These are phyloP conservation scores for Rhodotorula sp. DNA, from an alignment of 1,284 basidiomycete genomes.

Conservation along the genomic window DNA sequence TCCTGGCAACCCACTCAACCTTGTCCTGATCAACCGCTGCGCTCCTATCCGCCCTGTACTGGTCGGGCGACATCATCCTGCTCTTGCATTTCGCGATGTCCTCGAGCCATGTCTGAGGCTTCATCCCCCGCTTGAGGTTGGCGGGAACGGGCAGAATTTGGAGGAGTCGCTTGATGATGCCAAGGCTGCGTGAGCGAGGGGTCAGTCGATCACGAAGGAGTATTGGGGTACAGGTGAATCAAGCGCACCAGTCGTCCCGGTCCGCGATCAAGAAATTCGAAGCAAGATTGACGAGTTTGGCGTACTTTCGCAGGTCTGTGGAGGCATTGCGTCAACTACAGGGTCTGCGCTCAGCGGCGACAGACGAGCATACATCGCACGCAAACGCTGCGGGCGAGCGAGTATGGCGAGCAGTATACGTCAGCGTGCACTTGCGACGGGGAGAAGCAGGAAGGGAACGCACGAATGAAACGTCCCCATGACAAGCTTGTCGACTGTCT, in stretches of 20 bases:
- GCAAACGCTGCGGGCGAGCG: not conserved
- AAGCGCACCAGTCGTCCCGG: slow-evolving; percentile 69
- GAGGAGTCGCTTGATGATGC: slow-evolving; percentile 62
- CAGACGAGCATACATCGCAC: not conserved
- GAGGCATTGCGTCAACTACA: too few relatives aligned
- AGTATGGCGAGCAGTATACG: not conserved
- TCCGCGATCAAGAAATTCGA: slow-evolving; percentile 82
- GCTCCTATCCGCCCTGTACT: slow-evolving; percentile 22
- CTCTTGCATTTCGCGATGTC: slow-evolving; percentile 80
- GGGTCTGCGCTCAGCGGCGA: not conserved
- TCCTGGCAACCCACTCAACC: slow-evolving; percentile 26
- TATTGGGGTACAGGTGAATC: not conserved
- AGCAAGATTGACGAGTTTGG: slow-evolving; percentile 60
- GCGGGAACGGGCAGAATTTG: slow-evolving; percentile 21
- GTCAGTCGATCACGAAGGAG: not conserved
- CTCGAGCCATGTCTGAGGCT: slow-evolving; percentile 60
- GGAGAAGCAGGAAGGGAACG: not conserved
- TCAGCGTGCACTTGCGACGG: not conserved
- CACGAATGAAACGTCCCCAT: slow-evolving; percentile 49
- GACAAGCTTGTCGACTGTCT: slow-evolving; percentile 61
- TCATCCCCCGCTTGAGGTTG: slow-evolving; percentile 58
- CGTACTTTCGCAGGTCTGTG: slow-evolving; percentile 63
- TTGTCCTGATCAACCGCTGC: slow-evolving; percentile 16
- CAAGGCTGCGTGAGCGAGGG: slow-evolving; percentile 16
- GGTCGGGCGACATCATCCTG: slow-evolving; percentile 60